Evolutionary conservation across 2,329 filamentous ascomycete species (phyloP).

Genomic region (Monilinia fructicola): DNA sequence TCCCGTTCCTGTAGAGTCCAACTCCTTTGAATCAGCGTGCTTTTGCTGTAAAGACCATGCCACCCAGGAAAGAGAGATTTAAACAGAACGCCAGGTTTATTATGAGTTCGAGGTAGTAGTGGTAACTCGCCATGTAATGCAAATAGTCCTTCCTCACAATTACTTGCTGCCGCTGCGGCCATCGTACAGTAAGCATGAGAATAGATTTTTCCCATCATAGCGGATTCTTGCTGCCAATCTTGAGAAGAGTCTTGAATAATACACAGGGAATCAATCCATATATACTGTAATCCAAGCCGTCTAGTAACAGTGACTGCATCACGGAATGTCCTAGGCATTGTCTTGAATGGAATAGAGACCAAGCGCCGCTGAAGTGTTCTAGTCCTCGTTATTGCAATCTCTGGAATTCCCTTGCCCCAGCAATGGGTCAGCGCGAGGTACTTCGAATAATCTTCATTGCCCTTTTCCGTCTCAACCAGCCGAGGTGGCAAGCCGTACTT

Average conservation of each 20-base stretch:
- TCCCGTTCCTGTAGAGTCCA: constrained; percentile 28
- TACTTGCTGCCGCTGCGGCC: constrained; percentile 24
- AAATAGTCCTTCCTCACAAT: constrained; percentile 16
- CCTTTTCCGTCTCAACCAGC: constrained; percentile 17
- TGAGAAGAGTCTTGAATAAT: constrained; percentile 22
- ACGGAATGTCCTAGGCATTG: constrained; percentile 16
- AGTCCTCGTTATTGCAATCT: constrained; percentile 20
- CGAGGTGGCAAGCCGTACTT: constrained; percentile 15
- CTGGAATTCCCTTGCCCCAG: constrained; percentile 24
- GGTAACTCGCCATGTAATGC: constrained; percentile 16
- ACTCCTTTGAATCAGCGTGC: constrained; percentile 28
- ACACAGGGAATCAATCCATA: constrained; percentile 23
- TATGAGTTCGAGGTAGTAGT: neutral
- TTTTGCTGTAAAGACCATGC: constrained; percentile 15
- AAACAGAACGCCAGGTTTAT: neutral
- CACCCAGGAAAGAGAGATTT: constrained; percentile 10
- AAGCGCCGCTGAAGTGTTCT: constrained; percentile 19
- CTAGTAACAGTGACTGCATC: constrained; percentile 22
- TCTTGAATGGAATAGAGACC: constrained; percentile 18
- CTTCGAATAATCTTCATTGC: neutral
- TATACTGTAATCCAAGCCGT: constrained; percentile 12
- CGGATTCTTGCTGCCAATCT: constrained; percentile 30
- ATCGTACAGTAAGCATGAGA: constrained; percentile 24
- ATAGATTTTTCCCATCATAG: constrained; percentile 30
- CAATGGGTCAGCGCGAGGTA: constrained; percentile 26